Base-by-base conservation (phyloP, 768 basidiomycete species). In the Lepiota venenata region DNA sequence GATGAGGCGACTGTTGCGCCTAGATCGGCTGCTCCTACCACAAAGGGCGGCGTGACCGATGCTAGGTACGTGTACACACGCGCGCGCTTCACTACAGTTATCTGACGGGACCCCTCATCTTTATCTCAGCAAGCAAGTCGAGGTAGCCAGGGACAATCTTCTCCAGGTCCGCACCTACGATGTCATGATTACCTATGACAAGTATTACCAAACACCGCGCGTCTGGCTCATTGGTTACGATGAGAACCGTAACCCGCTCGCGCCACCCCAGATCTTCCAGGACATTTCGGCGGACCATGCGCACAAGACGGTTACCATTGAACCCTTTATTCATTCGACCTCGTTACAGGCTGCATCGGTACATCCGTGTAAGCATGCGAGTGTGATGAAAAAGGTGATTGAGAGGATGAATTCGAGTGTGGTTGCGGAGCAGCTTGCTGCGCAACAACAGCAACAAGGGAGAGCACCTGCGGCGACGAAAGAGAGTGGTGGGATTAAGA, bases 371-470 rank as follows among this genome's bases (percentile, higher is more conserved):
- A 98, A 97, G 66, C 96, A 99, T 69, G 91, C 94, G 1, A 92
- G 87, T 69, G 97, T 99, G 55, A 99, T 99, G 97, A 98, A 97
- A 82, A 98, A 98, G 69, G 93, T 98, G 57, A 98, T 98, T 66
- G 96, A 98, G 69, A 83, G 96, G 54, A 98, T 98, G 94, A 97
- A 98, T 71, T 83, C 82, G 60, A 85, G 85, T 57, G 88, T 93
- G 22, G 79, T 88, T 51, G 91, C 87, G 56, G 86, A 91, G 66
- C 91, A 93, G 68, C 79, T 91, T 16, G 84, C 85, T 25, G 52
- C 52, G 7, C 52, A 44, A 14, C 78, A 82, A 56, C 56, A 56
- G 11, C 52, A 44, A 14, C 78, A 82, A 56, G 81, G 81, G 58
- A 84, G 83, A 62, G n/a, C n/a, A n/a, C 64, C 69, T 25, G 47